Evolutionary conservation across 2,329 filamentous ascomycete genomes (phyloP).

Genomic region (Ophiostoma ulmi): DNA sequence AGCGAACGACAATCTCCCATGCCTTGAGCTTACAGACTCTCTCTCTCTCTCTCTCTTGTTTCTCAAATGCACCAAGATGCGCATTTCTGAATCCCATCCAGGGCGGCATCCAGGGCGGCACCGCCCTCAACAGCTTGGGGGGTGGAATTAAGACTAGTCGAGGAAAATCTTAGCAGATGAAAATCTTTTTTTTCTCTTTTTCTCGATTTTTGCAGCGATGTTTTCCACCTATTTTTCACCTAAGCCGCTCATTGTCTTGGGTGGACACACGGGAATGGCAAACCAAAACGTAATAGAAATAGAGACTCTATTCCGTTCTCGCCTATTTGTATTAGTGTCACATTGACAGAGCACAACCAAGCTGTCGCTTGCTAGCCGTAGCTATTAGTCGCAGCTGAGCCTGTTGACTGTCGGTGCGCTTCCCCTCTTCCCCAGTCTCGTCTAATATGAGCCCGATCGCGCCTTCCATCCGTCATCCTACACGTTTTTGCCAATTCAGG

Average conservation of each 20-base stretch:
- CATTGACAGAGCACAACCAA: neutral
- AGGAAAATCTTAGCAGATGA: neutral
- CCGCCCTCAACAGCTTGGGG: conserved; percentile 4
- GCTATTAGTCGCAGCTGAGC: no score
- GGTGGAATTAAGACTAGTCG: neutral
- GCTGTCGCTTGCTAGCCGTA: neutral
- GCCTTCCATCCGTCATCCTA: conserved; percentile 1
- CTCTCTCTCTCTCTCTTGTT: no score
- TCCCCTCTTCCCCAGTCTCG: conserved; percentile 6
- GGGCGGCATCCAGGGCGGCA: neutral
- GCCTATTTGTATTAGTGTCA: conserved; percentile 9
- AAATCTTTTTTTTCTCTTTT: neutral
- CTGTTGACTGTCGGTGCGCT: neutral
- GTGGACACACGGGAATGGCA: conserved; percentile 20
- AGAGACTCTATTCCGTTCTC: neutral
- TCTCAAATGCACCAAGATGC: no score
- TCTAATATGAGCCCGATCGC: neutral
- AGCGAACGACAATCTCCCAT: neutral
- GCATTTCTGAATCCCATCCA: no score
- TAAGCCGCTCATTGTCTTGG: neutral
- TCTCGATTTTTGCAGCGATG: neutral
- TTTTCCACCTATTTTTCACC: neutral
- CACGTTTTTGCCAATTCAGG: neutral
- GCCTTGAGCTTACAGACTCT: neutral
- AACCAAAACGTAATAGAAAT: conserved; percentile 31